phyloP scores from a whole-genome alignment of 768 basidiomycete species.

The Termitomyces sp. region DNA sequence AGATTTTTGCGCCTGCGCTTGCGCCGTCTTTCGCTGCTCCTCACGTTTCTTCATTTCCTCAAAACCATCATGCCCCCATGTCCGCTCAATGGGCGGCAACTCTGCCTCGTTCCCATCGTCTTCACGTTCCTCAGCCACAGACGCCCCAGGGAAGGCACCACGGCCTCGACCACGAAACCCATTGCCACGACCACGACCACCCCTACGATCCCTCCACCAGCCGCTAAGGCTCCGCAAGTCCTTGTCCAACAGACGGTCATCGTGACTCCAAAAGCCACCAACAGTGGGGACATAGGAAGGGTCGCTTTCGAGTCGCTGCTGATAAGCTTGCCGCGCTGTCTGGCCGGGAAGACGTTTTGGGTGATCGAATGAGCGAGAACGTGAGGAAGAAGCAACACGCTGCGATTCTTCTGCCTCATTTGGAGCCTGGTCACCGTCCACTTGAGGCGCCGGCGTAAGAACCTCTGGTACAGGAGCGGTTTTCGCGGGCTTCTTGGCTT shows the following conservation, averaged over 20 bases:
- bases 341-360: constrained; percentile 42
- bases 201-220: constrained; percentile 84
- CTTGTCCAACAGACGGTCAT: constrained; percentile 84
- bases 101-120: constrained; percentile 18
- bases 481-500: constrained; percentile 35
- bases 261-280: constrained; percentile 93
- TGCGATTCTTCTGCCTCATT: constrained; percentile 23
- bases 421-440: constrained; percentile 17
- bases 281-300: constrained; percentile 88
- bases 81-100: constrained; percentile 57
- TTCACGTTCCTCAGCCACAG: constrained; percentile 5
- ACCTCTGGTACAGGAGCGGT: constrained; percentile 29
- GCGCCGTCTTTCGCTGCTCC: constrained; percentile 43
- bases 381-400: constrained; percentile 36
- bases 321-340: constrained; percentile 80
- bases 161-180: constrained; percentile 61
- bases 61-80: constrained; percentile 85
- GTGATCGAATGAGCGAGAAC: constrained; percentile 18
- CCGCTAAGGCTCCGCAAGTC: constrained; percentile 76
- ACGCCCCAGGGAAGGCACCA: constrained; percentile 32
- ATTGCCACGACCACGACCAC: constrained; percentile 61
- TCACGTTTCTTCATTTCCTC: constrained; percentile 82
- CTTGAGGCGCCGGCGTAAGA: constrained; percentile 23
- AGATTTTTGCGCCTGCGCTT: constrained; percentile 23
- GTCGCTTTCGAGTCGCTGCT: constrained; percentile 74